phyloP scores from a whole-genome alignment of 2,329 filamentous ascomycete genomes.

The Nemania bipapillata region DNA sequence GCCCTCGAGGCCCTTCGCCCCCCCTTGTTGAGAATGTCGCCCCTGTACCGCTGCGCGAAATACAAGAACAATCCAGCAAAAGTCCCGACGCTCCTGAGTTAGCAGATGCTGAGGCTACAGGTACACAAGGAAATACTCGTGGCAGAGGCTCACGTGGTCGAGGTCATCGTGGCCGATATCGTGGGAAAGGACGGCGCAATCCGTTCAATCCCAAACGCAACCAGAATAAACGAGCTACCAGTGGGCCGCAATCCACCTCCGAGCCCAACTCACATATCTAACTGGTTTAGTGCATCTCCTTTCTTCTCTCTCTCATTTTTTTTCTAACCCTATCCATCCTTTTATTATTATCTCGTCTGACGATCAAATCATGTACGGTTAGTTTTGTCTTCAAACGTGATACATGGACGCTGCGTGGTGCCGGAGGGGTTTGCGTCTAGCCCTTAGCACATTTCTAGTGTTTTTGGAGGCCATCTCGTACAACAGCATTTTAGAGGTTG shows the following conservation, averaged over 20 bases:
- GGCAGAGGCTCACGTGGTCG: conserved; percentile 44
- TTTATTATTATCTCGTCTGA: neutral
- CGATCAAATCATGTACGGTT: conserved; percentile 17
- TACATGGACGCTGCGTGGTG: conserved; percentile 14
- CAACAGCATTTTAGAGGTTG: conserved; percentile 20
- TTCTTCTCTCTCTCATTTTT: neutral
- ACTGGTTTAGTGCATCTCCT: conserved; percentile 2
- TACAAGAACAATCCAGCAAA: conserved; percentile 4
- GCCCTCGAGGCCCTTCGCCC: conserved; percentile 26
- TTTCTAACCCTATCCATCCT: neutral
- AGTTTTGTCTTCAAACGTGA: conserved; percentile 17
- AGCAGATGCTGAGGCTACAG: conserved; percentile 22
- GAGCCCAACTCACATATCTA: neutral
- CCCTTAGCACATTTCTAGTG: neutral
- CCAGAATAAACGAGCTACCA: conserved; percentile 27
- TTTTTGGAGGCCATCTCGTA: conserved; percentile 20
- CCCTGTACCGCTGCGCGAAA: conserved; percentile 1
- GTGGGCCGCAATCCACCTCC: neutral
- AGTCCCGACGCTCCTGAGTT: conserved; percentile 19
- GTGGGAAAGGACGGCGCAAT: conserved; percentile 45
- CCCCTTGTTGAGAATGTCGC: neutral
- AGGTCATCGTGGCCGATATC: conserved; percentile 43
- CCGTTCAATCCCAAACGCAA: conserved; percentile 36
- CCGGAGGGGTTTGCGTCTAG: conserved; percentile 4
- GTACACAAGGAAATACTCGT: conserved; percentile 33